Evolutionary conservation across 805 yeast genomes (phyloP), one percentile per base, ranked within the genome.

Genomic region (Teunomyces funiuensis): DNA sequence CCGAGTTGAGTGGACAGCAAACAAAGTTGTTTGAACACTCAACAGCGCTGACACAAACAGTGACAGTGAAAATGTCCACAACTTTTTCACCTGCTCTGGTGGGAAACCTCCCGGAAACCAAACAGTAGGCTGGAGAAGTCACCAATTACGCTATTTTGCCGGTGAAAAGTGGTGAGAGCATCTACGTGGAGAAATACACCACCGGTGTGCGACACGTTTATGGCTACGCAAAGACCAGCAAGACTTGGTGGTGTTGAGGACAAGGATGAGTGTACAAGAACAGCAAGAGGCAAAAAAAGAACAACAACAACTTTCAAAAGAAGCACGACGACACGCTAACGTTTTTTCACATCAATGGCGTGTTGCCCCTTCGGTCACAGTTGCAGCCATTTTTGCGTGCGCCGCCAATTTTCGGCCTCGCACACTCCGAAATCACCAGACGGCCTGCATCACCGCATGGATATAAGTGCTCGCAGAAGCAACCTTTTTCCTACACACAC

Each of bases 81-180:
- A 69, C 13, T 60, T 47, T 36, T 74, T 74, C 6, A 17, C 42
- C 17, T 70, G 75, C 74, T 69, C 65, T 1, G 75, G 75, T 3
- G 73, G 75, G 0, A 74, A 68, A 39, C 51, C 49, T 8, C 39
- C 47, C 45, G 4, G 75, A 74, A 5, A 69, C 75, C 3, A 58
- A 68, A 13, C 40, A 46, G 28, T 69, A 74, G 75, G 65, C 72
- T 2, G 74, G 74, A 0, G 75, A 73, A 0, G 19, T 36, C 13
- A 60, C 73, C 8, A 56, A 61, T 41, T 69, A 60, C 45, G 22
- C 22, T 2, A 45, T 56, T 14, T 44, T 55, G 17, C 75, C 75
- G 1, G 65, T 58, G 34, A 31, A 47, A 7, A 68, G 38, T 42
- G 28, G 58, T 63, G 11, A 44, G 20, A 50, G 52, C 29, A 39